Evolutionary conservation across 805 yeast genomes (phyloP).

Genomic region (Candida rishiriensis): DNA sequence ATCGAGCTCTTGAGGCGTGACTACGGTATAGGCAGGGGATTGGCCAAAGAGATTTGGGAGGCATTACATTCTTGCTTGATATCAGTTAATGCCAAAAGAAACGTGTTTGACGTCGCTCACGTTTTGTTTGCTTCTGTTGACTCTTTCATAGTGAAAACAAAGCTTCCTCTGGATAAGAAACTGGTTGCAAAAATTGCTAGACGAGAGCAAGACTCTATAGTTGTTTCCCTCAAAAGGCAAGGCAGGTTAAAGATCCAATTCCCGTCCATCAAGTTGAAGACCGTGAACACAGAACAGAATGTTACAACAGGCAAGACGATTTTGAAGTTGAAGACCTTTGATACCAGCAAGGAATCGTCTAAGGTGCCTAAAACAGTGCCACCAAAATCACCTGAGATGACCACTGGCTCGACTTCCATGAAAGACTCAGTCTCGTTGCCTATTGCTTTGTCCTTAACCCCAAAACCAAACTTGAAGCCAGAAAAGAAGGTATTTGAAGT

Average conservation of each 20-base stretch:
- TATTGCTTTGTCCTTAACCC: background rate
- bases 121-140: constrained; percentile 62
- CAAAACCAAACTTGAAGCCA: background rate
- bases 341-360: constrained; percentile 5
- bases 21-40: constrained; percentile 50
- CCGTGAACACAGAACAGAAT: background rate
- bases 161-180: constrained; percentile 64
- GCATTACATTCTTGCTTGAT: constrained; percentile 58
- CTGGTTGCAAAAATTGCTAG: constrained; percentile 50
- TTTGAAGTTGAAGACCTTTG: constrained; percentile 13
- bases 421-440: background rate
- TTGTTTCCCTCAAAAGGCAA: constrained; percentile 48
- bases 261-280: constrained; percentile 28
- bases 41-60: constrained; percentile 63
- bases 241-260: constrained; percentile 52
- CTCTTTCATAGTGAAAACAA: constrained; percentile 55
- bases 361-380: background rate
- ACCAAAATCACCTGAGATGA: background rate
- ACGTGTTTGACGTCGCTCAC: constrained; percentile 59
- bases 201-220: constrained; percentile 39
- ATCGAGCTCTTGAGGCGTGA: constrained; percentile 60
- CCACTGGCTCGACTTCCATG: background rate
- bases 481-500: constrained; percentile 11
- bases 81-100: constrained; percentile 55
- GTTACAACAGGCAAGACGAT: constrained; percentile 12